Conservation (phyloP, 2,329 filamentous ascomycete species). For the Metarhizium brunneum region DNA sequence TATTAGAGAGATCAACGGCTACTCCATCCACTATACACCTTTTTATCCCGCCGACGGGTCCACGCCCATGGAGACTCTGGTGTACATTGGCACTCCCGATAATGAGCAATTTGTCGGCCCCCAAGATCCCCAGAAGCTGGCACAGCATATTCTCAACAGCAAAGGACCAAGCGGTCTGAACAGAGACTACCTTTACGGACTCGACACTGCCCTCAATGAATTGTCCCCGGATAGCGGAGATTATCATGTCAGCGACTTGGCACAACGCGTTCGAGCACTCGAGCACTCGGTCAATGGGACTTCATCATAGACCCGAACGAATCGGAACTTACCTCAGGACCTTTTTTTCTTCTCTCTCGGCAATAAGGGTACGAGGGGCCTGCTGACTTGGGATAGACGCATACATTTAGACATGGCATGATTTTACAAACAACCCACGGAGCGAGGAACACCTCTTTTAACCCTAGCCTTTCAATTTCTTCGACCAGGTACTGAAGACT, state of each 20-base stretch:
- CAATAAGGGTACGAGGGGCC: neutral
- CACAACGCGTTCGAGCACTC: slow-evolving; percentile 58
- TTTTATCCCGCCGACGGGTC: slow-evolving; percentile 51
- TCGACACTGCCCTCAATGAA: slow-evolving; percentile 65
- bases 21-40: slow-evolving; percentile 82
- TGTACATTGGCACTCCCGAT: slow-evolving; percentile 89
- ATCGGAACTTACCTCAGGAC: neutral
- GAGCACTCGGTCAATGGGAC: slow-evolving; percentile 11
- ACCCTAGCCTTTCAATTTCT: neutral
- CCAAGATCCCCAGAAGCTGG: slow-evolving; percentile 69
- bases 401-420: slow-evolving; percentile 1
- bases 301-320: neutral
- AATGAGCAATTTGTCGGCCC: slow-evolving; percentile 88
- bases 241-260: slow-evolving; percentile 76
- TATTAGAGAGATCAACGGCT: slow-evolving; percentile 95
- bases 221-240: slow-evolving; percentile 72
- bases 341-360: neutral
- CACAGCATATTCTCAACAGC: slow-evolving; percentile 70
- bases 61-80: slow-evolving; percentile 47
- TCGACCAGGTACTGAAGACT: neutral
- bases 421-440: neutral
- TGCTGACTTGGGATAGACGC: neutral
- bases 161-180: slow-evolving; percentile 82
- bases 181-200: slow-evolving; percentile 74
- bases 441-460: neutral